A percentile compares a stretch with the other conserved stretches of the same genome.
Conservation (phyloP, 768 basidiomycete species). For the Tylopilus cervinicoccineus region DNA sequence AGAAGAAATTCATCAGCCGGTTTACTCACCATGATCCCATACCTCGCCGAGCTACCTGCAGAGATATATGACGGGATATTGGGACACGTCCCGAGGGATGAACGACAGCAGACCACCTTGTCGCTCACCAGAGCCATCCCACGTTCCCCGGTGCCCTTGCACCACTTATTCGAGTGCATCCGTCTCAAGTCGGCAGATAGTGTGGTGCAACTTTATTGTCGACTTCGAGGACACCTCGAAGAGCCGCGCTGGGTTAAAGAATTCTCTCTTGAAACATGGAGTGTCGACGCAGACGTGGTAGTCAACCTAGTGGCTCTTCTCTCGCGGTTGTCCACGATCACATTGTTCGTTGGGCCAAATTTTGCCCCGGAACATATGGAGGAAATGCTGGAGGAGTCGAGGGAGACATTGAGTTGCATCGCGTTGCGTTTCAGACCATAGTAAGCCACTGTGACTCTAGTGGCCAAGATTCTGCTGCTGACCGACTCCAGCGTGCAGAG, state of each 20-base stretch:
- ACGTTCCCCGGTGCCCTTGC: conserved; percentile 48
- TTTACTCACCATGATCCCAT: conserved; percentile 22
- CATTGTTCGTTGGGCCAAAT: conserved; percentile 67
- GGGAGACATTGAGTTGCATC: conserved; percentile 45
- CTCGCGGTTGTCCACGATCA: conserved; percentile 45
- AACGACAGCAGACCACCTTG: conserved; percentile 50
- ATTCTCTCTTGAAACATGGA: conserved; percentile 60
- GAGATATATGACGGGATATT: conserved; percentile 67
- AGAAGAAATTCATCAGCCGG: no score
- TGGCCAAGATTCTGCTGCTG: background rate
- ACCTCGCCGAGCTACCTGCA: conserved; percentile 45
- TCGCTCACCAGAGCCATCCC: conserved; percentile 65
- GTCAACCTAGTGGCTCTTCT: conserved; percentile 64
- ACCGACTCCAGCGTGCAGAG: conserved; percentile 49
- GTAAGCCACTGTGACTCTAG: conserved; percentile 39
- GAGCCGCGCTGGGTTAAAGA: conserved; percentile 42
- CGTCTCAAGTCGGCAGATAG: conserved; percentile 48
- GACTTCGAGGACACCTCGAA: conserved; percentile 40
- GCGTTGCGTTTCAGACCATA: conserved; percentile 81
- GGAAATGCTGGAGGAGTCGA: conserved; percentile 54
- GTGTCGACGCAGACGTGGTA: conserved; percentile 69
- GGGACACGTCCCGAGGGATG: conserved; percentile 40
- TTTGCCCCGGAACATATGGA: conserved; percentile 82
- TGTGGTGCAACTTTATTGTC: conserved; percentile 51
- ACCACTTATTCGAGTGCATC: conserved; percentile 58